These are phyloP conservation scores for Cercophora scortea DNA, from an alignment of 495 filamentous ascomycete genomes.

Conservation along the genomic window DNA sequence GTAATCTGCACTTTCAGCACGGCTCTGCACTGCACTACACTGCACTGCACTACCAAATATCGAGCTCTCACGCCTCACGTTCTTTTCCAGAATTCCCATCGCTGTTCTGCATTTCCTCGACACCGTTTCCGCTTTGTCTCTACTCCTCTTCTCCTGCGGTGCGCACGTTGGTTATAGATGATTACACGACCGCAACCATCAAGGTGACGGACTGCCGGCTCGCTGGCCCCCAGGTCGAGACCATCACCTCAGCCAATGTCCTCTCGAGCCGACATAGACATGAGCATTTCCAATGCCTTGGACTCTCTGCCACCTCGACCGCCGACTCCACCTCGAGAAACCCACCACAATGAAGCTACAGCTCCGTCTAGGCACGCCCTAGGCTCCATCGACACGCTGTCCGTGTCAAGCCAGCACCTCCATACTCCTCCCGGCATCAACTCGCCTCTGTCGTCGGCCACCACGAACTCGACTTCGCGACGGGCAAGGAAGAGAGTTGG, in stretches of 20 bases:
- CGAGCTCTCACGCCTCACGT: too few species aligned
- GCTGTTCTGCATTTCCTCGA: not conserved
- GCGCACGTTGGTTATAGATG: not conserved
- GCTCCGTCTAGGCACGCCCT: slow-evolving; percentile 10
- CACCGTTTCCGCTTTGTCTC: not conserved
- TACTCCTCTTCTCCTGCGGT: not conserved
- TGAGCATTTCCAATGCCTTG: slow-evolving; percentile 27
- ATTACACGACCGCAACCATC: slow-evolving; percentile 1
- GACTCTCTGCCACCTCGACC: slow-evolving; percentile 41
- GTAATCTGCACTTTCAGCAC: not conserved
- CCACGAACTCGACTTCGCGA: slow-evolving; percentile 52
- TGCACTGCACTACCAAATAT: not conserved
- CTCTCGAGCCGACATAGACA: slow-evolving; percentile 22
- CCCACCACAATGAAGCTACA: slow-evolving; percentile 29
- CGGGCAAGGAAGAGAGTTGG: slow-evolving; percentile 59
- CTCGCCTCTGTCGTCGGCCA: slow-evolving; percentile 43
- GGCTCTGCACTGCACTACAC: not conserved
- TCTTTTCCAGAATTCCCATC: too few species aligned
- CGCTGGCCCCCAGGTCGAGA: not conserved
- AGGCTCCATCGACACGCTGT: slow-evolving; percentile 19
- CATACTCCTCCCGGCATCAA: slow-evolving; percentile 42
- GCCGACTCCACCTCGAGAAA: slow-evolving; percentile 48
- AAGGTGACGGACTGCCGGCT: slow-evolving; percentile 6
- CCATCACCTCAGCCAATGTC: slow-evolving; percentile 34
- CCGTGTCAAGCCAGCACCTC: slow-evolving; percentile 19